Evolutionary conservation across 78 protist species (phyloP).

Genomic region (Dictyostelium purpureum): DNA sequence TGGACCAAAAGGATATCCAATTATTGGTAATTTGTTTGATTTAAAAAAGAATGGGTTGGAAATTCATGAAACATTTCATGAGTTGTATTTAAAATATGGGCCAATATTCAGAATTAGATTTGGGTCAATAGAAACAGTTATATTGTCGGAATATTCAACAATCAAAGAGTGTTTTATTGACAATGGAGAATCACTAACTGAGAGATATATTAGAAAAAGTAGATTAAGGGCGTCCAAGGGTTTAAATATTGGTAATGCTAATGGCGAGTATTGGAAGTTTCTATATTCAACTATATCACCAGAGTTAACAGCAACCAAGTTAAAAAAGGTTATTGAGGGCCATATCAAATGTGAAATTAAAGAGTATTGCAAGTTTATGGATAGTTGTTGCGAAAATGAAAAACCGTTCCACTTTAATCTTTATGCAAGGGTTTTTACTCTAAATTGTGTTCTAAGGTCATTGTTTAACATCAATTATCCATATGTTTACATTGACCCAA

Average conservation of each 20-base stretch:
- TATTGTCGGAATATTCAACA: not conserved
- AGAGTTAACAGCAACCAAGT: not conserved
- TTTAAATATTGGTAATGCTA: not conserved
- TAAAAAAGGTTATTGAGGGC: not conserved
- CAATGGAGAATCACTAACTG: not conserved
- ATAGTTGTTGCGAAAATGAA: not conserved
- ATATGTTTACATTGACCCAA: too few relatives aligned
- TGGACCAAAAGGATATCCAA: not conserved
- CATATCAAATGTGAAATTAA: not conserved
- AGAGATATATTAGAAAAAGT: not conserved
- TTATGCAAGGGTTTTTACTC: not conserved
- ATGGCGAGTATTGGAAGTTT: slow-evolving; percentile 16
- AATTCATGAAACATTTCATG: not conserved
- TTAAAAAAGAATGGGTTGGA: not conserved
- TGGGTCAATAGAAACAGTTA: not conserved
- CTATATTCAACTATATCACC: not conserved
- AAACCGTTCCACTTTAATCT: not conserved
- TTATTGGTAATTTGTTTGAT: not conserved
- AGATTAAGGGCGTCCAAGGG: not conserved
- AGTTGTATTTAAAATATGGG: not conserved
- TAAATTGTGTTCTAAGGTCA: not conserved
- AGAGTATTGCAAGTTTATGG: not conserved
- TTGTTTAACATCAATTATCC: not conserved
- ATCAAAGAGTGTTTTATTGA: not conserved
- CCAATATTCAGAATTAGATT: not conserved